These are phyloP conservation scores for Phytophthora sojae DNA, from an alignment of 352 stramenopile species.

Conservation along the genomic window DNA sequence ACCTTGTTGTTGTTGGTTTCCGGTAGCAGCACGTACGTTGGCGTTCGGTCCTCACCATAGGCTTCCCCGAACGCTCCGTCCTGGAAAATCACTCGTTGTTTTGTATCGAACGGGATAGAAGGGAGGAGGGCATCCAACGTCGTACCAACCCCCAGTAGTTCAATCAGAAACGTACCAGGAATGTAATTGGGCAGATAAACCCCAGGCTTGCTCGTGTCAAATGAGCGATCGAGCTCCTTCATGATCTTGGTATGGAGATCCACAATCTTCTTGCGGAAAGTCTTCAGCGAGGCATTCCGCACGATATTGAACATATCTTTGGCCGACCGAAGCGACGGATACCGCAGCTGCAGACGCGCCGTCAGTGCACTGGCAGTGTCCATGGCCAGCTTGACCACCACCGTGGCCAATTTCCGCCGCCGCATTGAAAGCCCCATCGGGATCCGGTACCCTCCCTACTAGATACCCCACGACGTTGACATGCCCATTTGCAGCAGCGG, in stretches of 20 bases:
- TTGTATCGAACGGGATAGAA: neutral
- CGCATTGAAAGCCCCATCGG: too few species aligned
- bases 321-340: conserved; percentile 18
- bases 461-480: too few species aligned
- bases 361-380: conserved; percentile 18
- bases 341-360: conserved; percentile 23
- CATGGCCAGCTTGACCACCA: conserved; percentile 30
- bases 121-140: conserved; percentile 1
- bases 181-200: neutral
- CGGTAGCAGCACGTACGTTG: conserved; percentile 20
- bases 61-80: conserved; percentile 14
- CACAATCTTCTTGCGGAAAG: neutral
- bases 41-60: conserved; percentile 20
- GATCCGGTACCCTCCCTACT: too few species aligned
- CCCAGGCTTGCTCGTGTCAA: neutral
- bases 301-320: conserved; percentile 23
- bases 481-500: too few species aligned
- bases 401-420: too few species aligned
- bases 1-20: conserved; percentile 11
- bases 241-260: neutral
- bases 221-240: conserved; percentile 2
- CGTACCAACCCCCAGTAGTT: neutral
- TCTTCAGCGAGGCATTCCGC: neutral
- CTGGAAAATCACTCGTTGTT: conserved; percentile 10
- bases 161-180: neutral